A percentile compares a stretch with the other conserved stretches of the same genome.
Evolutionary conservation across 2,329 filamentous ascomycete species (phyloP).

Genomic region (Fusarium sp.): DNA sequence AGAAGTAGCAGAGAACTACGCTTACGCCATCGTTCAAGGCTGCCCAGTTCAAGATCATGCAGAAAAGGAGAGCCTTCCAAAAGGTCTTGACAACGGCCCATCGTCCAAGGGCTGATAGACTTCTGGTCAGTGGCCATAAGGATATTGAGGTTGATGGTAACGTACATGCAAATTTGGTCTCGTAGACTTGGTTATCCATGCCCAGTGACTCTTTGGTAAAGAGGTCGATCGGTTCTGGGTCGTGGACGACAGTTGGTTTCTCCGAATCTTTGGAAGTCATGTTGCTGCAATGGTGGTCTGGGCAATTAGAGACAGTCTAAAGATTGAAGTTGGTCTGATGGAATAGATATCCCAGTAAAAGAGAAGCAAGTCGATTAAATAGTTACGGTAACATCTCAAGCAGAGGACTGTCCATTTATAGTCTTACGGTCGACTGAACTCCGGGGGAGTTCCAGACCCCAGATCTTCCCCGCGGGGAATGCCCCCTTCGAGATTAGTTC

Average conservation of each 20-base stretch:
- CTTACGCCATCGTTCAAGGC: not conserved
- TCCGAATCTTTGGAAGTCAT: not conserved
- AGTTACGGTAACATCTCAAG: not conserved
- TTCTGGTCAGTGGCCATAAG: not conserved
- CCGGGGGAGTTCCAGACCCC: not conserved
- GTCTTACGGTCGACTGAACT: not conserved
- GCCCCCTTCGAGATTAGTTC: not conserved
- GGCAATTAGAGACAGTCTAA: not conserved
- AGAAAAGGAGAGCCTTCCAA: slow-evolving; percentile 5
- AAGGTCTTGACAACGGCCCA: not conserved
- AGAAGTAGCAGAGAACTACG: rapidly evolving
- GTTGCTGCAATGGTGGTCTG: not conserved
- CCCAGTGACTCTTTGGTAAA: not conserved
- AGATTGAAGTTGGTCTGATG: not conserved
- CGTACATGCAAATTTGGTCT: not conserved
- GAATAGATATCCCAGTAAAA: no score
- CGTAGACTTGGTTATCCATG: not conserved
- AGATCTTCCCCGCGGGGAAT: not conserved
- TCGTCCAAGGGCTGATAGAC: not conserved
- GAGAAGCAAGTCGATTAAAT: not conserved
- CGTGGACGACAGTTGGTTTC: not conserved
- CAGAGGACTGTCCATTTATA: not conserved
- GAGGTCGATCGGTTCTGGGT: not conserved
- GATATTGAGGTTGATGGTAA: no score
- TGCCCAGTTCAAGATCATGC: slow-evolving; percentile 5